Evolutionary conservation across 768 basidiomycete genomes (phyloP).

Genomic region (Rhizopogon sp.): DNA sequence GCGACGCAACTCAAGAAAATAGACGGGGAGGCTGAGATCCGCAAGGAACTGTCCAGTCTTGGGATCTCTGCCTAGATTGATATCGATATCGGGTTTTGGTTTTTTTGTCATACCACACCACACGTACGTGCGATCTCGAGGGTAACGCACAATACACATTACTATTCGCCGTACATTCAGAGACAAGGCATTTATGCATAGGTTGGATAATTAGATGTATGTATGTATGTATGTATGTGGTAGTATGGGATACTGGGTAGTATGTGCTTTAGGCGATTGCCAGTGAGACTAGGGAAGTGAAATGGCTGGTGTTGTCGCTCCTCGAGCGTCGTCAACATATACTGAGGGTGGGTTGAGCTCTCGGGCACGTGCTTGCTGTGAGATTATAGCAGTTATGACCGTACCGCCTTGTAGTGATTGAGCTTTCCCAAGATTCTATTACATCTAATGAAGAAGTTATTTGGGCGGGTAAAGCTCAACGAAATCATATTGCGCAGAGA

Average conservation of each 20-base stretch:
- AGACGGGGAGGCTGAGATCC: constrained; percentile 81
- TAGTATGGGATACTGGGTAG: constrained; percentile 14
- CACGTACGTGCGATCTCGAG: not conserved
- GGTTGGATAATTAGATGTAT: constrained; percentile 1
- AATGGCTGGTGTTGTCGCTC: no score
- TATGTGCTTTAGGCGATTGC: not conserved
- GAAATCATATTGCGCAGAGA: constrained; percentile 24
- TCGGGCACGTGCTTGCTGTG: no score
- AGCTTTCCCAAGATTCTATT: no score
- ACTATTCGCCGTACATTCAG: not conserved
- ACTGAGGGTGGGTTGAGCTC: no score
- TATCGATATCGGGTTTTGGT: not conserved
- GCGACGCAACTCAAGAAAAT: constrained; percentile 97
- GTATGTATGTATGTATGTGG: not conserved
- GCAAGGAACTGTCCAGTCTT: constrained; percentile 62
- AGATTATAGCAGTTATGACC: no score
- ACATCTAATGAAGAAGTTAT: constrained; percentile 53
- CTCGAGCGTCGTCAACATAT: no score
- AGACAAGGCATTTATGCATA: not conserved
- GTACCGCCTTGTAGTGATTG: no score
- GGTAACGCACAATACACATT: not conserved
- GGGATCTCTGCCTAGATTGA: constrained; percentile 13
- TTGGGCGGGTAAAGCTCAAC: constrained; percentile 38
- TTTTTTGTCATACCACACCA: not conserved
- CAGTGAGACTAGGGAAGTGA: no score